These are phyloP conservation scores for Ambrosiella cleistominuta DNA, from an alignment of 2,329 filamentous ascomycete species.

Conservation along the genomic window DNA sequence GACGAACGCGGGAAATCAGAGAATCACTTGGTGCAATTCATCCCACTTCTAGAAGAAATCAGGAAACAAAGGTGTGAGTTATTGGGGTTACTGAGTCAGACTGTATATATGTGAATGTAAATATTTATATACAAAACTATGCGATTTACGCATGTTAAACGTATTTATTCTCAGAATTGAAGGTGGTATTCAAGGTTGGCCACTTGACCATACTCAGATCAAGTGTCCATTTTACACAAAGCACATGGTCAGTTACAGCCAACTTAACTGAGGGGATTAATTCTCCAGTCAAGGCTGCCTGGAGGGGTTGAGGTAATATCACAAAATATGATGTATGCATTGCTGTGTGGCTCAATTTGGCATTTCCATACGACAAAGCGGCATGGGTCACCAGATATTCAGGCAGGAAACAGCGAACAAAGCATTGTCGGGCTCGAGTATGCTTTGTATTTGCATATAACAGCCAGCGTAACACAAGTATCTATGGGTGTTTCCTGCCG, in stretches of 20 bases:
- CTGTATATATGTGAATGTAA: too few relatives aligned
- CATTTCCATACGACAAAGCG: conserved; percentile 1
- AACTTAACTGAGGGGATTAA: neutral
- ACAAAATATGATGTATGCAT: neutral
- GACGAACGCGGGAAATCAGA: neutral
- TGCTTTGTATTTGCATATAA: neutral
- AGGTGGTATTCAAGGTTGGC: neutral
- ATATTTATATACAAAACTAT: too few relatives aligned
- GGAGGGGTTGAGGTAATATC: neutral
- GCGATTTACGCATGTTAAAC: too few relatives aligned
- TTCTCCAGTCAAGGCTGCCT: neutral
- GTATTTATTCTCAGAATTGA: neutral
- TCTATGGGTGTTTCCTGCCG: neutral
- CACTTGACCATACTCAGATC: neutral
- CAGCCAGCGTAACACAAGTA: neutral
- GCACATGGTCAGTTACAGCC: neutral
- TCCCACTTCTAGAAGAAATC: too few relatives aligned
- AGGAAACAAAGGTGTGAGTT: too few relatives aligned
- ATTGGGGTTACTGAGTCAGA: too few relatives aligned
- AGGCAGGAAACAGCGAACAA: neutral
- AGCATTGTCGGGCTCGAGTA: neutral
- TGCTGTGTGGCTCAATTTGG: conserved; percentile 1
- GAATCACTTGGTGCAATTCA: neutral
- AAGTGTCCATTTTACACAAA: neutral
- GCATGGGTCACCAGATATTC: neutral